A percentile compares a stretch with the other conserved stretches of the same genome.
phyloP scores from a whole-genome alignment of 1,139 yeast genomes.

The Kurtzmaniella quercitrusa region DNA sequence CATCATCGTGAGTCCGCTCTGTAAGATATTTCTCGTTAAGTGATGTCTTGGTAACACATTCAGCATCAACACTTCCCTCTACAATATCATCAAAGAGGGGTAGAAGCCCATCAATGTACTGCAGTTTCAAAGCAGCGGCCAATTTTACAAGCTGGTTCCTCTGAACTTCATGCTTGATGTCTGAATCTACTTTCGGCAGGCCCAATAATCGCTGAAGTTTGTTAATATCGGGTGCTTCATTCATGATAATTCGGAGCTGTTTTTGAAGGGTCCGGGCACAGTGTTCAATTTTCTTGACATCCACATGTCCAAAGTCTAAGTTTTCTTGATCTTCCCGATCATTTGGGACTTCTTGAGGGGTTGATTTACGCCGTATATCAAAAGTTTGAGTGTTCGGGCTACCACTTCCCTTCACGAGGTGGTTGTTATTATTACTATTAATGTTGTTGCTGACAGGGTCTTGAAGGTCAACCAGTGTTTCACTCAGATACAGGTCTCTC shows the following conservation, averaged over 20 bases:
- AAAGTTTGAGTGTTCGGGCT: neutral
- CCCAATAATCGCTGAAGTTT: conserved; percentile 31
- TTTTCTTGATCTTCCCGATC: neutral
- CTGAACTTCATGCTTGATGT: conserved; percentile 44
- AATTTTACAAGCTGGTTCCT: conserved; percentile 52
- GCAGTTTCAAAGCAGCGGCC: conserved; percentile 56
- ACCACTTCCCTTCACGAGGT: neutral
- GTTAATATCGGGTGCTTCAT: conserved; percentile 49
- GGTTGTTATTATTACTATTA: too few relatives aligned
- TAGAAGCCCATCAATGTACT: conserved; percentile 45
- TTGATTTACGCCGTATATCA: neutral
- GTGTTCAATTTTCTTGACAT: conserved; percentile 39
- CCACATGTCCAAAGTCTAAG: conserved; percentile 27
- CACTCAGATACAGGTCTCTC: too few relatives aligned
- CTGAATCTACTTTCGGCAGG: conserved; percentile 24
- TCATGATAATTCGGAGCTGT: conserved; percentile 46
- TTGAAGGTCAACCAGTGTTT: too few relatives aligned
- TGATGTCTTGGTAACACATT: neutral
- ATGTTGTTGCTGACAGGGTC: too few relatives aligned
- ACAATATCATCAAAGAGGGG: conserved; percentile 45
- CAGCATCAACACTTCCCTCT: conserved; percentile 15
- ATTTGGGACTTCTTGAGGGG: neutral
- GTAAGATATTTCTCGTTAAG: neutral
- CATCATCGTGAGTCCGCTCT: neutral
- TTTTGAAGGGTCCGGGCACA: conserved; percentile 45